phyloP scores from a whole-genome alignment of 2,329 filamentous ascomycete species.

The Xylariomycetidae sp. region DNA sequence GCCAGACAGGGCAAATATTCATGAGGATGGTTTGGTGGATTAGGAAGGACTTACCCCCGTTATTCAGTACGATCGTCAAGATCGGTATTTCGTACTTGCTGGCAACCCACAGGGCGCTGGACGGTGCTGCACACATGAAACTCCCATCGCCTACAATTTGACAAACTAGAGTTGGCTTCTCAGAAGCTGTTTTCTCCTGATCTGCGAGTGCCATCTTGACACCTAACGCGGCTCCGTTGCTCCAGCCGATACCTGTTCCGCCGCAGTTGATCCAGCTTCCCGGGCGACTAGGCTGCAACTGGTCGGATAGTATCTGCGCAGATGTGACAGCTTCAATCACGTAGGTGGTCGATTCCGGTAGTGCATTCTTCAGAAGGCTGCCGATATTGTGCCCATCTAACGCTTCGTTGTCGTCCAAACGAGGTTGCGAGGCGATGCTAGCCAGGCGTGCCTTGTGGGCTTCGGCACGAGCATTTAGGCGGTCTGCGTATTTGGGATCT shows the following conservation, averaged over 20 bases:
- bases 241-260: slow-evolving; percentile 75
- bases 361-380: slow-evolving; percentile 12
- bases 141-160: slow-evolving; percentile 45
- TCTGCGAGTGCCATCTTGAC: slow-evolving; percentile 64
- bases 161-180: slow-evolving; percentile 35
- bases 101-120: slow-evolving; percentile 43
- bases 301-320: slow-evolving; percentile 60
- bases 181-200: slow-evolving; percentile 37
- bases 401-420: slow-evolving; percentile 12
- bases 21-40: neutral
- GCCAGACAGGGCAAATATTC: too few species aligned
- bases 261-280: slow-evolving; percentile 78
- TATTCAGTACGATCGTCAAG: slow-evolving; percentile 44
- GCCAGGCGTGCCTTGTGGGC: slow-evolving; percentile 16
- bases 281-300: slow-evolving; percentile 60
- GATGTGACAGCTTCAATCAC: slow-evolving; percentile 75
- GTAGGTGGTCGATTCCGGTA: slow-evolving; percentile 53
- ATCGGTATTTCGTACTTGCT: slow-evolving; percentile 41
- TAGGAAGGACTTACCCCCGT: slow-evolving; percentile 34
- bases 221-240: slow-evolving; percentile 67
- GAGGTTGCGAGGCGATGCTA: slow-evolving; percentile 15
- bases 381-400: slow-evolving; percentile 21
- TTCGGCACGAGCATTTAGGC: slow-evolving; percentile 7
- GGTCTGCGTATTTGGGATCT: slow-evolving; percentile 26
- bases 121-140: slow-evolving; percentile 42